Percentiles rank a stretch among this genome's conserved stretches.
Conservation (phyloP, 1,284 basidiomycete species). For the Phylloboletellus chloephorus region DNA sequence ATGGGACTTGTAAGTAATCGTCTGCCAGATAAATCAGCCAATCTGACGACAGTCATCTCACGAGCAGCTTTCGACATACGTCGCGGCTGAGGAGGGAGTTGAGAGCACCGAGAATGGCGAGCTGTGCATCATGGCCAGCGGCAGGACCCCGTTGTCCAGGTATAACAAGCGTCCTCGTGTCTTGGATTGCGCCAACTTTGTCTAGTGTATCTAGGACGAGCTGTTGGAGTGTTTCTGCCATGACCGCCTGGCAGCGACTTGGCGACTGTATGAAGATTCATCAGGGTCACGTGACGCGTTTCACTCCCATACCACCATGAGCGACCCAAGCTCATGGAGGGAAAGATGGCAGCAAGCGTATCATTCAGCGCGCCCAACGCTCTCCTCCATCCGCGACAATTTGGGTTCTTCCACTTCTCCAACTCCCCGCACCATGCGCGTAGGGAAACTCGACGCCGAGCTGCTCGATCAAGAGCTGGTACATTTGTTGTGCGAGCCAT, state of each 20-base stretch:
- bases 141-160: conserved; percentile 59
- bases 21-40: conserved; percentile 46
- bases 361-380: conserved; percentile 50
- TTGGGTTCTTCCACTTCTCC: conserved; percentile 32
- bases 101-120: conserved; percentile 78
- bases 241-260: conserved; percentile 24
- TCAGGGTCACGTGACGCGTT: conserved; percentile 23
- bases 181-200: conserved; percentile 53
- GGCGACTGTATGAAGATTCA: conserved; percentile 7
- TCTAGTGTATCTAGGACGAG: conserved; percentile 73
- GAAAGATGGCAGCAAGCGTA: conserved; percentile 56
- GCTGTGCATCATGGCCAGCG: conserved; percentile 69
- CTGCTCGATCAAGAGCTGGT: conserved; percentile 89
- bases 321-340: conserved; percentile 17
- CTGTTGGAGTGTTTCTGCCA: conserved; percentile 77
- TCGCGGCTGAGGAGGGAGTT: conserved; percentile 86
- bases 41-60: conserved; percentile 6
- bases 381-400: conserved; percentile 43
- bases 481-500: conserved; percentile 77
- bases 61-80: conserved; percentile 41
- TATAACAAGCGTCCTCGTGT: conserved; percentile 69
- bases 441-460: conserved; percentile 91
- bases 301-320: conserved; percentile 16
- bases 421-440: conserved; percentile 59
- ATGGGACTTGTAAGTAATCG: conserved; percentile 79